These are phyloP conservation scores for Quercus wislizeni DNA, from an alignment of 306 rosid genomes.

Conservation along the genomic window DNA sequence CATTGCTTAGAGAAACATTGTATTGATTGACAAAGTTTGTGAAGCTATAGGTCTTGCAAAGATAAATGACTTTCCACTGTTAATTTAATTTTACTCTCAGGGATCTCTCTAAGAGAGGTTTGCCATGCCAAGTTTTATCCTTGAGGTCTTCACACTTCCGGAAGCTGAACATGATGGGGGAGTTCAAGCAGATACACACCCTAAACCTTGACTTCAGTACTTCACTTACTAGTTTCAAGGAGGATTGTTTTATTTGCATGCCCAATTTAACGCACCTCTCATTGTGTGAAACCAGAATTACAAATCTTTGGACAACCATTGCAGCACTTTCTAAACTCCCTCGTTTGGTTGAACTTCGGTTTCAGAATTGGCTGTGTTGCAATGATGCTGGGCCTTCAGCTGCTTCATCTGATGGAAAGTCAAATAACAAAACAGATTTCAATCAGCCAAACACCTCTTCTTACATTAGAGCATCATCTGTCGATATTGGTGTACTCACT, in stretches of 20 bases:
- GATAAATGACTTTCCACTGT: constrained; percentile 10
- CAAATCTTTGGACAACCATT: constrained; percentile 84
- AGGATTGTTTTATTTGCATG: constrained; percentile 76
- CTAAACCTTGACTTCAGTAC: constrained; percentile 78
- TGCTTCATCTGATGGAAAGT: constrained; percentile 42
- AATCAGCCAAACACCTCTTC: constrained; percentile 36
- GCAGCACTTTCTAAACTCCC: constrained; percentile 80
- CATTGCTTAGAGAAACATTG: constrained; percentile 19
- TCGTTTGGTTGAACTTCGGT: constrained; percentile 69
- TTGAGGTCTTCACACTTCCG: constrained; percentile 61
- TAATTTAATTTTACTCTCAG: constrained; percentile 41
- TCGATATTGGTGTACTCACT: constrained; percentile 29
- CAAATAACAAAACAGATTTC: constrained; percentile 34
- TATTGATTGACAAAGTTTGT: constrained; percentile 15
- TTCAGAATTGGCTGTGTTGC: constrained; percentile 67
- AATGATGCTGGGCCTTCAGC: constrained; percentile 48
- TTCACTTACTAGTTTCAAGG: constrained; percentile 58
- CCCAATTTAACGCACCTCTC: constrained; percentile 74
- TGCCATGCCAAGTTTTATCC: constrained; percentile 69
- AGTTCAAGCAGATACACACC: constrained; percentile 61
- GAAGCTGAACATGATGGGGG: constrained; percentile 70
- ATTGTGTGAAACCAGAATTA: constrained; percentile 71
- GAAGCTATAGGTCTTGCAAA: constrained; percentile 11
- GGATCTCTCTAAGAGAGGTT: constrained; percentile 68
- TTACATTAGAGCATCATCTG: constrained; percentile 30